Evolutionary conservation across 192 early-diverging fungal genomes (phyloP), one percentile per base, ranked within the genome.

Genomic region (Neocallimastix lanati): DNA sequence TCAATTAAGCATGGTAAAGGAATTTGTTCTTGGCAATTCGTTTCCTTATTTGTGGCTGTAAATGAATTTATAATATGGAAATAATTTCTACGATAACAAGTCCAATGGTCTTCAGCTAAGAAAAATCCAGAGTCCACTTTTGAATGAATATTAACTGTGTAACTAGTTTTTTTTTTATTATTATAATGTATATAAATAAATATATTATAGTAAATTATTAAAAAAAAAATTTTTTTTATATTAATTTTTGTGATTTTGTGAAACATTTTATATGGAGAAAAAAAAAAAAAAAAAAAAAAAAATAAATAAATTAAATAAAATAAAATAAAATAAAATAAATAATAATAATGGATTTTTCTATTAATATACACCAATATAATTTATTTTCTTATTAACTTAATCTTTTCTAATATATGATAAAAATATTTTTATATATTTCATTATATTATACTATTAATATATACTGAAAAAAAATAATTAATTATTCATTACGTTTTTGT

Each of bases 111-210:
- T 76, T 92, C 90, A 3, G 96, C 92, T 76, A 96, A 84, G 78
- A 97, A 96, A 84, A 98, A 98, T 18, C 96, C 96, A 29, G 93
- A 89, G 82, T 97, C 96, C 76, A 99, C 91, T 37, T 94, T 94
- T 15, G 95, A 90, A 77, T 89, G 50, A 67, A 67, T 67, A n/a
- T 67, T 67, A n/a, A 67, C 50, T n/a, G 50, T 67, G 16, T 67
- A 67, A n/a, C 50, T 67, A 67, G 4, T 67, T 21, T 21, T 33
- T 33, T 33, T 33, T 33, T 33, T 33, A 6, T 33, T 33, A 33
- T 33, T 33, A 33, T 33, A 33, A 33, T 6, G 3, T 13, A 50
- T 50, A 21, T 50, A 16, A 13, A 50, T 21, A 50, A 21, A 50
- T 50, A 21, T 50, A 50, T 50, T 21, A 21, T 21, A 13, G 37